Percentiles rank a stretch among this genome's conserved stretches.
Evolutionary conservation across 208 protist species (phyloP).

Genomic region (Leptomonas pyrrhocoris): DNA sequence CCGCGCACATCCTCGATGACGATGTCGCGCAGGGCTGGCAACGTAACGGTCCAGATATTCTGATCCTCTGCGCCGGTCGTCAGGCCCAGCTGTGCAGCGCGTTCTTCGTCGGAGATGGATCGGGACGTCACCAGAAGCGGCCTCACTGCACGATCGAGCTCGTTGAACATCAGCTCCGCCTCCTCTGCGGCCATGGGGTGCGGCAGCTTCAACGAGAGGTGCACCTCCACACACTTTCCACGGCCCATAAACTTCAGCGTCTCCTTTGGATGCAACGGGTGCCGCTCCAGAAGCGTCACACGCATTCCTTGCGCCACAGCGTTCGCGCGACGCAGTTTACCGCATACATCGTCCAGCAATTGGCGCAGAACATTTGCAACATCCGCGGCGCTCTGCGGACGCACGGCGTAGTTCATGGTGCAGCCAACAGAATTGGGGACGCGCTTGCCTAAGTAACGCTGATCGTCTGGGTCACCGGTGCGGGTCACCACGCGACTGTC

Average conservation of each 20-base stretch:
- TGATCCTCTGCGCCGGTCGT: constrained; percentile 9
- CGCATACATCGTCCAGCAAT: constrained; percentile 72
- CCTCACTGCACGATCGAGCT: constrained; percentile 36
- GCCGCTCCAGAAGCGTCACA: constrained; percentile 78
- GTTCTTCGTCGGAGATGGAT: constrained; percentile 47
- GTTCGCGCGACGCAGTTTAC: constrained; percentile 65
- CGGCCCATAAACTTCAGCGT: constrained; percentile 88
- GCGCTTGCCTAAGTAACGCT: constrained; percentile 57
- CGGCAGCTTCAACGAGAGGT: constrained; percentile 66
- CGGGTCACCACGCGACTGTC: constrained; percentile 74
- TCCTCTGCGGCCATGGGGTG: constrained; percentile 44
- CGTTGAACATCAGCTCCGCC: constrained; percentile 46
- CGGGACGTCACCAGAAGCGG: constrained; percentile 63
- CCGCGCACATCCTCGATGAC: constrained; percentile 81
- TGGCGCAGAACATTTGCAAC: constrained; percentile 68
- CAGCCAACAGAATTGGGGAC: constrained; percentile 68
- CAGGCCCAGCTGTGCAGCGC: constrained; percentile 56
- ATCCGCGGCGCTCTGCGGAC: constrained; percentile 58
- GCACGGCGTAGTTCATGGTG: constrained; percentile 91
- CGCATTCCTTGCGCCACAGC: constrained; percentile 46
- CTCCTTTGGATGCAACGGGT: constrained; percentile 78
- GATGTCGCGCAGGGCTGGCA: constrained; percentile 53
- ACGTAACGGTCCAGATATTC: constrained; percentile 68
- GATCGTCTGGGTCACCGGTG: constrained; percentile 80
- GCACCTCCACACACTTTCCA: constrained; percentile 80